Conservation (phyloP, 2,329 filamentous ascomycete genomes). For the Penicillium sp. region DNA sequence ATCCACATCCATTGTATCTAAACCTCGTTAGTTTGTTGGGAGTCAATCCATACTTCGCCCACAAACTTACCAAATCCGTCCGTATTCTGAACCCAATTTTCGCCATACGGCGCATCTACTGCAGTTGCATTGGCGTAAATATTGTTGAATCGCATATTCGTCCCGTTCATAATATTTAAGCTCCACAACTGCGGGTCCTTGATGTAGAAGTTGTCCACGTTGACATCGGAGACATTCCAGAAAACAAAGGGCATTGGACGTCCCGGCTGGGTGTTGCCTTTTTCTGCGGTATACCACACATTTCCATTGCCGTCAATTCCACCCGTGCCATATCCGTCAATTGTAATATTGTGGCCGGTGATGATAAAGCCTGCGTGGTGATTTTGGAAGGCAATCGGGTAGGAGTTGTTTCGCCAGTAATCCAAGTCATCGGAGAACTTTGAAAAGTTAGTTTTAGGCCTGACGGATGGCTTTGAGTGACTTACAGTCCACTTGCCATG, state of each 20-base stretch:
- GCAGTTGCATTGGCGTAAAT: constrained; percentile 53
- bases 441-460: not conserved
- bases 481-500: constrained; percentile 51
- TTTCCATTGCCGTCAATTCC: constrained; percentile 57
- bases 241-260: constrained; percentile 59
- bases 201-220: constrained; percentile 53
- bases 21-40: not conserved
- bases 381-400: constrained; percentile 56
- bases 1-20: constrained; percentile 54
- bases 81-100: constrained; percentile 59
- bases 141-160: constrained; percentile 52
- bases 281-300: constrained; percentile 53
- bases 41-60: not conserved
- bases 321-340: constrained; percentile 54
- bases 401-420: constrained; percentile 57
- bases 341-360: constrained; percentile 50
- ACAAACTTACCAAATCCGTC: constrained; percentile 50
- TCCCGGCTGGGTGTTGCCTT: constrained; percentile 48
- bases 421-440: constrained; percentile 51
- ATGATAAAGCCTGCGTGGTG: constrained; percentile 55
- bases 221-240: constrained; percentile 57
- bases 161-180: constrained; percentile 59
- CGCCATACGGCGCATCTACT: constrained; percentile 49
- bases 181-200: constrained; percentile 54
- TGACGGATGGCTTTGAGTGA: not conserved